phyloP scores from a whole-genome alignment of 805 yeast species.

The Pichia pseudocactophila region DNA sequence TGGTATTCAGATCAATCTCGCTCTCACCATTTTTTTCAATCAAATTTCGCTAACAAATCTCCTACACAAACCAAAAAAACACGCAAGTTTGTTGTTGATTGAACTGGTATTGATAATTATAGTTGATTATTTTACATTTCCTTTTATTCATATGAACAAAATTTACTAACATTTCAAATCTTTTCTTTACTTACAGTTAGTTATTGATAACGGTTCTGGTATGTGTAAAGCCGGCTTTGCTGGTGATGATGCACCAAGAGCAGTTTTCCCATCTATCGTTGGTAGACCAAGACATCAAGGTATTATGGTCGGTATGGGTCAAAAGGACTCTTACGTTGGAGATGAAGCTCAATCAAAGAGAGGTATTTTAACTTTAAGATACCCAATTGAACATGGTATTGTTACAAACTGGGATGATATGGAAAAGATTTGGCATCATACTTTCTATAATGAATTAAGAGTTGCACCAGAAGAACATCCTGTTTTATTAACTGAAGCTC shows the following conservation, averaged over 20 bases:
- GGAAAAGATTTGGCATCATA: constrained; percentile 99
- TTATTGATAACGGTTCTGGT: constrained; percentile 99
- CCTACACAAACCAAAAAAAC: too few relatives aligned
- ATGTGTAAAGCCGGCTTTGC: constrained; percentile 99
- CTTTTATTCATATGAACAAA: too few relatives aligned
- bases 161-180: constrained; percentile 4
- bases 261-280: constrained; percentile 99
- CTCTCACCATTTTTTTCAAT: too few relatives aligned
- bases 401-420: constrained; percentile 99
- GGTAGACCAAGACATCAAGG: constrained; percentile 99
- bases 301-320: constrained; percentile 99
- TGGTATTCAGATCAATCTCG: too few relatives aligned
- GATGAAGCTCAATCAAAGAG: constrained; percentile 99
- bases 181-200: constrained; percentile 34
- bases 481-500: constrained; percentile 98
- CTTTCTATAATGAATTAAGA: constrained; percentile 99
- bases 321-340: constrained; percentile 99
- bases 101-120: too few relatives aligned
- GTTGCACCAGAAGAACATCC: constrained; percentile 99
- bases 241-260: constrained; percentile 99
- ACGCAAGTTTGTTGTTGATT: too few relatives aligned
- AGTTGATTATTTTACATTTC: too few relatives aligned
- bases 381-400: constrained; percentile 99
- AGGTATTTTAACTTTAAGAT: constrained; percentile 97
- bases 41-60: too few relatives aligned